These are phyloP conservation scores for Aspergillus neotritici DNA, from an alignment of 2,329 filamentous ascomycete genomes.

Conservation along the genomic window DNA sequence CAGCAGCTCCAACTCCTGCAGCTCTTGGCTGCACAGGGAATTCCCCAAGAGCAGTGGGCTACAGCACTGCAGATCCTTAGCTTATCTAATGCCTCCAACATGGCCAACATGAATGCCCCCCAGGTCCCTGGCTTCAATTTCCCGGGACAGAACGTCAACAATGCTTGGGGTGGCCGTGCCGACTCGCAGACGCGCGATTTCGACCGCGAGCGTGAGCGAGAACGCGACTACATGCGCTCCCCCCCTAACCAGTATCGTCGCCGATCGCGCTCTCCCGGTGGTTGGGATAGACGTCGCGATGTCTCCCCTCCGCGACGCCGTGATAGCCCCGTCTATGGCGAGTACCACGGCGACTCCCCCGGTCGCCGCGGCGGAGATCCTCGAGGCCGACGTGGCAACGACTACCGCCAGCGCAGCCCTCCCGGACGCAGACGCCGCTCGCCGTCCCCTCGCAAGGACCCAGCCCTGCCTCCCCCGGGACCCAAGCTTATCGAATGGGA, in stretches of 20 bases:
- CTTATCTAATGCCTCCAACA: conserved; percentile 31
- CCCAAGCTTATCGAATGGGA: conserved; percentile 80
- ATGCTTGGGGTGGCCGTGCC: conserved; percentile 31
- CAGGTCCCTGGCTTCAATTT: conserved; percentile 31
- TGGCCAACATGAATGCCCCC: conserved; percentile 31
- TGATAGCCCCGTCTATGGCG: conserved; percentile 65
- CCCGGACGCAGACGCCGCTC: conserved; percentile 62
- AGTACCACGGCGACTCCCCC: conserved; percentile 66
- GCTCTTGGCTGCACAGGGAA: conserved; percentile 66
- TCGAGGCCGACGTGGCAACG: conserved; percentile 46
- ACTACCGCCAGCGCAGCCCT: conserved; percentile 87
- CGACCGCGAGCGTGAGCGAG: conserved; percentile 57
- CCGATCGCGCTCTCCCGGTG: conserved; percentile 73
- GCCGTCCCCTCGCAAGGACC: conserved; percentile 48
- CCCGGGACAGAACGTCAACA: conserved; percentile 26
- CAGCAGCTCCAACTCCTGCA: conserved; percentile 70
- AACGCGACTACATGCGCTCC: conserved; percentile 58
- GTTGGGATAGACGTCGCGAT: conserved; percentile 64
- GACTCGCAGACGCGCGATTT: conserved; percentile 43
- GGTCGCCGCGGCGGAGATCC: conserved; percentile 56
- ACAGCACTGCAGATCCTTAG: conserved; percentile 50
- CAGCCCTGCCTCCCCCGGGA: conserved; percentile 42
- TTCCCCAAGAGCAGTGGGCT: conserved; percentile 71
- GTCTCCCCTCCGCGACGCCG: conserved; percentile 58
- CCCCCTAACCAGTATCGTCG: conserved; percentile 58